Percentiles rank a stretch among this genome's conserved stretches.
Evolutionary conservation across 2,329 filamentous ascomycete species (phyloP).

Genomic region (Microascus cirrosus): DNA sequence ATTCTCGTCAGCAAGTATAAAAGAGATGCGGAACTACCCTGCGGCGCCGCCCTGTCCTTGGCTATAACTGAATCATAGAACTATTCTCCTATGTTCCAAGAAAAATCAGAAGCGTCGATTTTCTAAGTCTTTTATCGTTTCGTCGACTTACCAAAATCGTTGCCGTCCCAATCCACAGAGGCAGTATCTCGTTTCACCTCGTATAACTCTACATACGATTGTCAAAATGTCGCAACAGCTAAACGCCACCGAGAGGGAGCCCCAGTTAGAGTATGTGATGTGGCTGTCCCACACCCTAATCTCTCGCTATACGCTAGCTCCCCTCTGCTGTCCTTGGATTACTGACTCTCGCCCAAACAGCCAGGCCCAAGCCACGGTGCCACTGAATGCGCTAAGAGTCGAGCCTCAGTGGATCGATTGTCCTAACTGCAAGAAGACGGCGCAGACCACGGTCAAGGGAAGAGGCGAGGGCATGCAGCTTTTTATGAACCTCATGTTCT

Average conservation of each 20-base stretch:
- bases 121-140: too few relatives aligned
- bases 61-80: too few relatives aligned
- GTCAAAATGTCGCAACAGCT: too few relatives aligned
- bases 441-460: conserved; percentile 11
- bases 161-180: too few relatives aligned
- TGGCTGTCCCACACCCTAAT: too few relatives aligned
- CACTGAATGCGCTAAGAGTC: conserved; percentile 13
- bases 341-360: neutral
- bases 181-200: too few relatives aligned
- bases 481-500: conserved; percentile 19
- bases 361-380: conserved; percentile 3
- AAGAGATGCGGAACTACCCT: neutral
- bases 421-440: conserved; percentile 16
- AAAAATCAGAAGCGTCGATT: neutral
- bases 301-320: too few relatives aligned
- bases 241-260: too few relatives aligned
- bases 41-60: neutral
- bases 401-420: conserved; percentile 17
- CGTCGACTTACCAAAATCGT: too few relatives aligned
- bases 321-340: neutral
- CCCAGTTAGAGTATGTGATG: too few relatives aligned
- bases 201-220: too few relatives aligned
- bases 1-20: neutral
- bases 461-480: conserved; percentile 15
- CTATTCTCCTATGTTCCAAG: neutral